Evolutionary conservation across 1,284 basidiomycete genomes (phyloP).

Genomic region (Puccinia hordei): DNA sequence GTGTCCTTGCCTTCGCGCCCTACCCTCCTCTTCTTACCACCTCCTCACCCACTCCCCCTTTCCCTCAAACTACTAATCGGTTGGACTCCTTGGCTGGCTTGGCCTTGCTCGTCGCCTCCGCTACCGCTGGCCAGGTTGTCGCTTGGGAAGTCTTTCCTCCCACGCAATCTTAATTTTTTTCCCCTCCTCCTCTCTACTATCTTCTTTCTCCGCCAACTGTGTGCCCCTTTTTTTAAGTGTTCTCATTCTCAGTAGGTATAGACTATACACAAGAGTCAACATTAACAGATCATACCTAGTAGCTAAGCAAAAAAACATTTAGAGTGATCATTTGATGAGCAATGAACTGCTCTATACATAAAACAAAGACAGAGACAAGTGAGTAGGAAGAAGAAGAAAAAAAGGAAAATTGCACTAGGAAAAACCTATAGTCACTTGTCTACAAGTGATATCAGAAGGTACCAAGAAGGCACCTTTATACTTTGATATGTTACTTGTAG

Average conservation of each 20-base stretch:
- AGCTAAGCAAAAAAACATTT: not conserved
- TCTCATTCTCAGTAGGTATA: no score
- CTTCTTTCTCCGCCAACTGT: not conserved
- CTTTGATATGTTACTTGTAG: no score
- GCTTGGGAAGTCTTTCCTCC: constrained; percentile 37
- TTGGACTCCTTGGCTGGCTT: constrained; percentile 7
- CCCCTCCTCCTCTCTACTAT: not conserved
- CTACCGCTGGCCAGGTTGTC: not conserved
- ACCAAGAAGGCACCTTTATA: no score
- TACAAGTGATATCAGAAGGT: no score
- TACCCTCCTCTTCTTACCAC: not conserved
- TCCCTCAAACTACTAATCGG: not conserved
- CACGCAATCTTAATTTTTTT: not conserved
- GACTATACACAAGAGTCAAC: not conserved
- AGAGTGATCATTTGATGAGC: no score
- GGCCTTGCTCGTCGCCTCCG: constrained; percentile 22
- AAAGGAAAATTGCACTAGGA: no score
- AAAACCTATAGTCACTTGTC: no score
- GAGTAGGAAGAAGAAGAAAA: not conserved
- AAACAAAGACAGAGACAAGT: not conserved
- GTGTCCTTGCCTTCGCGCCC: constrained; percentile 35
- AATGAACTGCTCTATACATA: no score
- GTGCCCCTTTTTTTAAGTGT: not conserved
- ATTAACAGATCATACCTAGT: not conserved
- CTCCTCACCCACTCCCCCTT: not conserved